Evolutionary conservation across 495 filamentous ascomycete species (phyloP), one percentile per base, ranked within the genome.

Genomic region (Penicillium angulare): DNA sequence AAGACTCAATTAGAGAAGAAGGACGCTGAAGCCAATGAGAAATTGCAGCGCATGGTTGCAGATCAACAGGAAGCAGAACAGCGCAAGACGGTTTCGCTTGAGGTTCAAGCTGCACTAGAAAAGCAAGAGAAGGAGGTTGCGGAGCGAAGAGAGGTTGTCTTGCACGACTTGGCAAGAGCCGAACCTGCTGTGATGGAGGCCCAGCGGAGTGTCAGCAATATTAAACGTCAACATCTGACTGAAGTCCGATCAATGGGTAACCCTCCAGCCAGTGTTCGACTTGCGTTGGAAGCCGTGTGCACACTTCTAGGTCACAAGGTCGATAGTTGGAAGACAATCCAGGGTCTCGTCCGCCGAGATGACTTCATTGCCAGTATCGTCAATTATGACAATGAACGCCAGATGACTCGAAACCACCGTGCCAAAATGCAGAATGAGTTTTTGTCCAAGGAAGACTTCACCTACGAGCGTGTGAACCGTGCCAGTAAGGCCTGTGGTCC

Each of bases 321-420:
- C 49, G 83, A 82, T 50, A 87, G 84, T 59, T 99, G 93, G 93
- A 92, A 89, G 71, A 83, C 82, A 32, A 91, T 97, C 42, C 87
- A 91, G 67, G 86, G 78, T 35, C 86, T 97, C 50, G 81, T 97
- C 23, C 86, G 93, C 50, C 81, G 83, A 22, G 93, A 97, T 64
- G 91, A 96, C 57, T 99, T 99, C 72, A 97, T 99, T 73, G 89
- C 90, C 21, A 96, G 89, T 71, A 97, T 99, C 61, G 87, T 97
- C 66, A 90, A 89, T 63, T 99, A 96, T 65, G 88, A 97, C 74
- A 99, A 96, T 60, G 90, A 96, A 74, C 84, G 72, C 58, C 87
- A 95, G 68, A 97, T 99, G 93, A 97, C 91, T 2, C 85, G 82
- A 56, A 75, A 69, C 41, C 80, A 90, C 62, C 80, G 93, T 21